Percentiles rank a stretch among this genome's conserved stretches.
These are phyloP conservation scores for Ceratocystis cacaofunesta DNA, from an alignment of 2,329 filamentous ascomycete species.

Conservation along the genomic window DNA sequence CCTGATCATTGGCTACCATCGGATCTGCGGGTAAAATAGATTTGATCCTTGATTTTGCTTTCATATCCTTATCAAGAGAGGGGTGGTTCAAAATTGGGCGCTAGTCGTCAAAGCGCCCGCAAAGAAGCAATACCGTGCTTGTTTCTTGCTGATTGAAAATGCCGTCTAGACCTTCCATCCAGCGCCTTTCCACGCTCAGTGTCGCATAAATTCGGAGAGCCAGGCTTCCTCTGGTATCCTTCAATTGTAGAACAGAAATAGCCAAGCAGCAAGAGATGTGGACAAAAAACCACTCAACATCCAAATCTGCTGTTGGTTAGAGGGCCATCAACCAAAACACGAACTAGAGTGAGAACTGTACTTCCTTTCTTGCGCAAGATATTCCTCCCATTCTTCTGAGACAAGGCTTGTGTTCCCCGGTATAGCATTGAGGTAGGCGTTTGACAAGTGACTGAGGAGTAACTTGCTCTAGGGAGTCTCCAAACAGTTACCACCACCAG, in stretches of 20 bases:
- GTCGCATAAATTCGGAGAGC: not conserved
- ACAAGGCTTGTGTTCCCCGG: not conserved
- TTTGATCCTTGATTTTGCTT: not conserved
- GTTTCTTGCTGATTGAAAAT: not conserved
- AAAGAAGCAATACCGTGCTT: not conserved
- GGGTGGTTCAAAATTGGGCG: not conserved
- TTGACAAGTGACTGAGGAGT: not conserved
- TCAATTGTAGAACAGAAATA: not conserved
- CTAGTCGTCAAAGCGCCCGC: not conserved
- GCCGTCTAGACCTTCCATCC: not conserved
- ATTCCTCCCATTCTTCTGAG: not conserved
- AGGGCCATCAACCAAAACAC: not conserved
- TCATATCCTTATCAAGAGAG: not conserved
- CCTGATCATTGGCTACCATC: not conserved
- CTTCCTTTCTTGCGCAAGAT: not conserved
- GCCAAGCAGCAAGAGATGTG: not conserved
- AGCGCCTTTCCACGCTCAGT: not conserved
- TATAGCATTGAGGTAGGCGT: not conserved
- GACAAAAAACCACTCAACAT: not conserved
- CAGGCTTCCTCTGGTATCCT: not conserved
- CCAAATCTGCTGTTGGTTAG: not conserved
- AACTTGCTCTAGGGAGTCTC: too few relatives aligned
- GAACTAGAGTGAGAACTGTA: not conserved
- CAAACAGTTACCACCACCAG: not conserved
- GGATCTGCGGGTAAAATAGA: not conserved